Evolutionary conservation across 2,329 filamentous ascomycete genomes (phyloP), one percentile per base, ranked within the genome.

Genomic region (Fusarium pininemorale): DNA sequence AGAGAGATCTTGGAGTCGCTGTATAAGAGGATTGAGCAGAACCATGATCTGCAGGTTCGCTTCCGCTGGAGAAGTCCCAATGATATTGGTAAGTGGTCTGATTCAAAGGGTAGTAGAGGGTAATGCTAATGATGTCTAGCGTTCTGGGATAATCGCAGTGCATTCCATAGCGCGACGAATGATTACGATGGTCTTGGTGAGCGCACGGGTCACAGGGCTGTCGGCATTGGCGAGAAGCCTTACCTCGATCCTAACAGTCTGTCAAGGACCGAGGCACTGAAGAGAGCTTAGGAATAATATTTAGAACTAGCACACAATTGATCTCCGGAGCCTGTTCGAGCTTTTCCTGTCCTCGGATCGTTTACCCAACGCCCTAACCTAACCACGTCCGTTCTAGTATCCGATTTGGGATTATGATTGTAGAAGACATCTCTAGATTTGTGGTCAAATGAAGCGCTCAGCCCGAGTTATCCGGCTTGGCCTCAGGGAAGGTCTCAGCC

Each of bases 81-180:
- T 24, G 85, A 86, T 48, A 79, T 80, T 14, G 79, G 78, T 79
- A 22, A 69, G 77, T 54, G 8, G 4, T 8, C 2, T 12, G 0
- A 3, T 7, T 0, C 0, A 6, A 2, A 1, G 9, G 2, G 5
- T 13, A 7, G 4, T 18, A 28, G 1, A 18, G 18, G 1, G 1
- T 18, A 4, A 13, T 5, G 15, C 37, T 73, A 50, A 75, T 16
- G 1, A 4, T 9, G 1, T 22, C 1, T 10, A 70, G 87, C 88
- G 2, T 89, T 91, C 69, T 91, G 90, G 90, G 90, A 91, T 72
- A 91, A 91, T 69, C 81, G 89, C 12, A 87, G 86, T 60, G 86
- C 83, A 2, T 90, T 88, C 79, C 89, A 91, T 73, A 87, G 85
- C 16, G 88, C 88, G 0, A 91, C 89, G 0, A 88, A 86, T 64